phyloP scores from a whole-genome alignment of 2,329 filamentous ascomycete species.

The Fusarium fracticaudum region DNA sequence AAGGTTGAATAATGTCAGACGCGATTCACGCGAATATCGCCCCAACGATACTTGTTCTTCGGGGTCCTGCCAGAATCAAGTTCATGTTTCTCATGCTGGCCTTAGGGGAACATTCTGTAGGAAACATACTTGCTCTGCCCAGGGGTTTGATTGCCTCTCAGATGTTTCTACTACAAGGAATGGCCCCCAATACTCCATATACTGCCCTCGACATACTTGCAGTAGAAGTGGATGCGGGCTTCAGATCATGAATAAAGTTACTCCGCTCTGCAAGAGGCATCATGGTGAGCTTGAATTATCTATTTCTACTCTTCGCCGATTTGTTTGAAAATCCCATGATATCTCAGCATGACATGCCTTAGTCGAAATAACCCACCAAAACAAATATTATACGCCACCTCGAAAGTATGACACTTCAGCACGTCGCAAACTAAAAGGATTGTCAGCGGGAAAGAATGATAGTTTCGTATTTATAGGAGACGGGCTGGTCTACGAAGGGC shows the following conservation, averaged over 20 bases:
- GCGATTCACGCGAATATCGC: background rate
- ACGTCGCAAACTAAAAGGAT: fast-evolving
- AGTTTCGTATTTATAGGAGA: background rate
- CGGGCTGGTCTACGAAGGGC: background rate
- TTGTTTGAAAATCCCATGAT: background rate
- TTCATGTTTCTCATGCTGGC: background rate
- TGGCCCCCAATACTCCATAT: background rate
- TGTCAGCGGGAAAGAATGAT: background rate
- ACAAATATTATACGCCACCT: background rate
- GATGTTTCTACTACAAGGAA: background rate
- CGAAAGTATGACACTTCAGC: background rate
- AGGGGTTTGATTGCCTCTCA: slow-evolving; percentile 17
- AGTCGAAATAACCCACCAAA: background rate
- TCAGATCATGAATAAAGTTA: background rate
- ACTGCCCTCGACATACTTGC: slow-evolving; percentile 22
- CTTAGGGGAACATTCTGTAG: slow-evolving; percentile 23
- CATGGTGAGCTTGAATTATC: background rate
- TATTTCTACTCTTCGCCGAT: background rate
- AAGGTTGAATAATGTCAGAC: background rate
- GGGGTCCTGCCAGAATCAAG: background rate
- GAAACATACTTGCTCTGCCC: slow-evolving; percentile 30
- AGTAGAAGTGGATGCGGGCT: background rate
- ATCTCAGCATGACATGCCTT: background rate
- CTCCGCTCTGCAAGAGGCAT: background rate
- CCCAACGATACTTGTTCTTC: slow-evolving; percentile 6